Evolutionary conservation across 2,329 filamentous ascomycete species (phyloP).

Genomic region (Magnaporthales sp.): DNA sequence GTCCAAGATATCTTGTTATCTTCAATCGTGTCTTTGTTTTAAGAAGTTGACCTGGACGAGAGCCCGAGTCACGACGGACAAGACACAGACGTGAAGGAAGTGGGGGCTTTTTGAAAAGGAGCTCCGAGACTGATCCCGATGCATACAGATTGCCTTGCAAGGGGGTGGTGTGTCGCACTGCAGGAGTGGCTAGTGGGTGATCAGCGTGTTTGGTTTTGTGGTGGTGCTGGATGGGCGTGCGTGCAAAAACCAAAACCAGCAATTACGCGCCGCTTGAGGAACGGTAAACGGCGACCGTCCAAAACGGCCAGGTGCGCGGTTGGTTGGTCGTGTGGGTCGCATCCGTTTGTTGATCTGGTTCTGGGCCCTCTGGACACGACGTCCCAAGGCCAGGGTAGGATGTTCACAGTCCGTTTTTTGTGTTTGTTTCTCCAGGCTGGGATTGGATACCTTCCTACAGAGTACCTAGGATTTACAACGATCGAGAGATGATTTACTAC

Average conservation of each 20-base stretch:
- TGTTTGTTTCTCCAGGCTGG: neutral
- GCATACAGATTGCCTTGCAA: neutral
- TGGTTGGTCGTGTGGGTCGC: neutral
- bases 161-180: neutral
- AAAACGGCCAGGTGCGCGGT: neutral
- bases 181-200: neutral
- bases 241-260: neutral
- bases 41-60: neutral
- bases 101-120: neutral
- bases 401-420: neutral
- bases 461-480: too few species aligned
- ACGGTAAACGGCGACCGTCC: neutral
- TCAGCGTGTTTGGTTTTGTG: neutral
- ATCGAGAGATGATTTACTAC: neutral
- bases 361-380: neutral
- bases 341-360: neutral
- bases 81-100: neutral
- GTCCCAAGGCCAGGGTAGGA: neutral
- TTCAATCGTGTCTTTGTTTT: neutral
- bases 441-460: neutral
- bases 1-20: neutral
- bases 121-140: neutral
- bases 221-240: neutral
- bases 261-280: neutral
- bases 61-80: neutral